phyloP scores from a whole-genome alignment of 768 basidiomycete species.

The Kwoniella europaea region DNA sequence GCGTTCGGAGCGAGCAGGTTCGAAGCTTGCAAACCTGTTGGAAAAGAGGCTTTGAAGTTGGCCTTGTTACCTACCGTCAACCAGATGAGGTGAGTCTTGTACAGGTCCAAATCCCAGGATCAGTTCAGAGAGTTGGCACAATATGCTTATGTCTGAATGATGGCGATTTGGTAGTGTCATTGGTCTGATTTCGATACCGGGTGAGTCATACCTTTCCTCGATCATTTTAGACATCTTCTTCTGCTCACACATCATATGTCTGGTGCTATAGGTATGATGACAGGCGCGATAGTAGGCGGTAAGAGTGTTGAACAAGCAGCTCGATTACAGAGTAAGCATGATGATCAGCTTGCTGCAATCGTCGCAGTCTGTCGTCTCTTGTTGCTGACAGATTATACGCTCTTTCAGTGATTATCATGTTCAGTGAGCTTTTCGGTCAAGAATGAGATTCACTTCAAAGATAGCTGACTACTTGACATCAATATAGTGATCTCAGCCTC shows the following conservation, averaged over 20 bases:
- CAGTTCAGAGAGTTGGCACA: neutral
- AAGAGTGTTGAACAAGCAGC: conserved; percentile 83
- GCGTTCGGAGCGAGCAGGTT: conserved; percentile 82
- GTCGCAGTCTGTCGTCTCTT: neutral
- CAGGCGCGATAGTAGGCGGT: conserved; percentile 85
- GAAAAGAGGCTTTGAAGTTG: conserved; percentile 75
- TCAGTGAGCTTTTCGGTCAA: conserved; percentile 60
- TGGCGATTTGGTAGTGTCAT: conserved; percentile 46
- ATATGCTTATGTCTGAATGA: no score
- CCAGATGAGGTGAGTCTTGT: conserved; percentile 68
- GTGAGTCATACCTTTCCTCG: no score
- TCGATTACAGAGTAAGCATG: conserved; percentile 68
- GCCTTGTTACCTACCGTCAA: conserved; percentile 82
- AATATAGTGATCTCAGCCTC: conserved; percentile 72
- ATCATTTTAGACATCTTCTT: no score
- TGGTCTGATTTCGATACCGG: conserved; percentile 59
- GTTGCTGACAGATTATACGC: neutral
- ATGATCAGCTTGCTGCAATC: neutral
- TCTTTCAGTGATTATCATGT: conserved; percentile 77
- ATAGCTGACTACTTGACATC: neutral
- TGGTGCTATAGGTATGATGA: conserved; percentile 76
- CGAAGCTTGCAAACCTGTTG: conserved; percentile 81
- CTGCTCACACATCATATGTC: neutral
- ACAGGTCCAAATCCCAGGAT: neutral
- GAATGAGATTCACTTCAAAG: neutral